phyloP scores from a whole-genome alignment of 768 basidiomycete genomes.

The Sarcodon aspratus region DNA sequence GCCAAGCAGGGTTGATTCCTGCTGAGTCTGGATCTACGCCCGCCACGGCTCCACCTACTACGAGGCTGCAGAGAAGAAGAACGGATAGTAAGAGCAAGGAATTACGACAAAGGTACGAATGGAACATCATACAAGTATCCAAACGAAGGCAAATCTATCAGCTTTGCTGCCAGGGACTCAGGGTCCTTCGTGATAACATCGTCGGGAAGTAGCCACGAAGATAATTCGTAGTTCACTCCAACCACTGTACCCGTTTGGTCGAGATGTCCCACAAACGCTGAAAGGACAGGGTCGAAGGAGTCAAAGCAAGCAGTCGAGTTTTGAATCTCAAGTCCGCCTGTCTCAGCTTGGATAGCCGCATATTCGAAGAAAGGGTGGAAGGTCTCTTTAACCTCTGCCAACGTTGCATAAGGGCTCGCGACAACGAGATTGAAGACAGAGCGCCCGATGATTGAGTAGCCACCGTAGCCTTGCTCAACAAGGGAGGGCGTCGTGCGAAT shows the following conservation, averaged over 20 bases:
- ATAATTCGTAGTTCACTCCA: too few species aligned
- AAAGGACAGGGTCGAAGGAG: slow-evolving; percentile 7
- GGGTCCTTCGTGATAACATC: slow-evolving; percentile 8
- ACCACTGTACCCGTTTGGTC: too few species aligned
- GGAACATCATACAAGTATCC: slow-evolving; percentile 5
- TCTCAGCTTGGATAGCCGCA: slow-evolving; percentile 1
- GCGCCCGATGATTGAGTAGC: too few species aligned
- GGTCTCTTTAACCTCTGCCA: slow-evolving; percentile 22
- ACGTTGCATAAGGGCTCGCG: slow-evolving; percentile 24
- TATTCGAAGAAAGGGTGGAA: slow-evolving; percentile 22
- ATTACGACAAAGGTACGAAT: neutral
- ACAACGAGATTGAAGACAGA: slow-evolving; percentile 12
- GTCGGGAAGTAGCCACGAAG: slow-evolving; percentile 12
- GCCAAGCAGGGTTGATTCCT: slow-evolving; percentile 38
- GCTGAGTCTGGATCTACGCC: slow-evolving; percentile 23
- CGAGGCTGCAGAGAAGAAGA: slow-evolving; percentile 16
- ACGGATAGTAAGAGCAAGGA: neutral
- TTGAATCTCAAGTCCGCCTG: neutral
- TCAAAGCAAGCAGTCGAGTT: slow-evolving; percentile 11
- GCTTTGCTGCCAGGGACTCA: slow-evolving; percentile 4
- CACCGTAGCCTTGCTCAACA: slow-evolving; percentile 33
- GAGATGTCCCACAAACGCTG: slow-evolving; percentile 4
- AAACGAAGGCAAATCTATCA: slow-evolving; percentile 4
- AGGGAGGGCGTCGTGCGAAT: slow-evolving; percentile 22
- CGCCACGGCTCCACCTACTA: slow-evolving; percentile 34